Conservation (phyloP, 2,329 filamentous ascomycete genomes). For the Fusarium sp. region DNA sequence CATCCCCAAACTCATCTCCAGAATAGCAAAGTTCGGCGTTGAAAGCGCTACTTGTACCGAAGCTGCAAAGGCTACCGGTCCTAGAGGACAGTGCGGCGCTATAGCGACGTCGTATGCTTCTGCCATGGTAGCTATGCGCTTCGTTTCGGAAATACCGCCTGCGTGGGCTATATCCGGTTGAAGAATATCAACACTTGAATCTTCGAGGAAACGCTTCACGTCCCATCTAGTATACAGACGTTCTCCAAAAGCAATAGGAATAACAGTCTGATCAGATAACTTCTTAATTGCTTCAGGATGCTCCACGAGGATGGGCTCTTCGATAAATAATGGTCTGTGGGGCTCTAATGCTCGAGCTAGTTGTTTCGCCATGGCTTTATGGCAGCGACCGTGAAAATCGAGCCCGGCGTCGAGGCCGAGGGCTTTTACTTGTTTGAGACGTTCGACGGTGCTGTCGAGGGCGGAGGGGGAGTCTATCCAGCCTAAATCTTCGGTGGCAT, state of each 20-base stretch:
- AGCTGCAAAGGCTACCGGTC: constrained; percentile 78
- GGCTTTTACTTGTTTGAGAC: constrained; percentile 74
- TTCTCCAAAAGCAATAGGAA: constrained; percentile 78
- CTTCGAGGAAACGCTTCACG: constrained; percentile 76
- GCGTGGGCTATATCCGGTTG: constrained; percentile 79
- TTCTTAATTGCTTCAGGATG: constrained; percentile 70
- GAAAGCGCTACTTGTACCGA: constrained; percentile 73
- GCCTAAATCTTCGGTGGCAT: constrained; percentile 78
- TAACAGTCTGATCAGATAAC: constrained; percentile 50
- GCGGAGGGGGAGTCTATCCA: constrained; percentile 79
- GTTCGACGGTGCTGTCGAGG: constrained; percentile 72
- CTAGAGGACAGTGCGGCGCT: constrained; percentile 79
- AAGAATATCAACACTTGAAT: constrained; percentile 74
- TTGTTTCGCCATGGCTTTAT: constrained; percentile 85
- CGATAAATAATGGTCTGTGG: constrained; percentile 77
- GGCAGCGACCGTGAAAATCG: constrained; percentile 81
- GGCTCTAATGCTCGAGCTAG: constrained; percentile 75
- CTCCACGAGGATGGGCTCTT: constrained; percentile 78
- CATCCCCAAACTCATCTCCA: constrained; percentile 83
- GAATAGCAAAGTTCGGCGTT: constrained; percentile 75
- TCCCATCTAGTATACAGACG: constrained; percentile 79
- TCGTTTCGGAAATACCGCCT: constrained; percentile 78
- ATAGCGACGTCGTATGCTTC: constrained; percentile 80
- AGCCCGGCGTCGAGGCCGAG: constrained; percentile 78
- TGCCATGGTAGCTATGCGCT: constrained; percentile 75